Evolutionary conservation across 495 filamentous ascomycete species (phyloP), one percentile per base, ranked within the genome.

Genomic region (Penicillium ucsense): DNA sequence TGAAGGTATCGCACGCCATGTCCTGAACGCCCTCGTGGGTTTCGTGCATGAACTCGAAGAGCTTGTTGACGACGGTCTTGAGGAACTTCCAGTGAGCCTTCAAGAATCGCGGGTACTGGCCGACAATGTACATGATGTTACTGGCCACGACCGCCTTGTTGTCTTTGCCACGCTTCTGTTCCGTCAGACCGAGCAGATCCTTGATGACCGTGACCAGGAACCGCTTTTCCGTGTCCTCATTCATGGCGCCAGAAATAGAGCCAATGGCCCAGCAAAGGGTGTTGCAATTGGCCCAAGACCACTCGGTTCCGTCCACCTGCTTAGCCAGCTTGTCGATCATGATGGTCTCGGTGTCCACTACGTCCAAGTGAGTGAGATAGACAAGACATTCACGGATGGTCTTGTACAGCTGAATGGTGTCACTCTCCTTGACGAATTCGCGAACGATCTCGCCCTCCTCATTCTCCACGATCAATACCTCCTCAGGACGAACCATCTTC

Each of bases 61-160:
- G 80, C 71, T 99, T 99, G 71, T 97, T 99, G 54, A 99, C 92
- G 20, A 99, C 92, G 5, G 92, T 99, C 78, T 99, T 99, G 55
- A 99, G 70, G 71, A 99, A 99, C 65, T 98, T 98, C 92, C 92
- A 98, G 63, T 98, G 92, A 0, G 92, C 92, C 66, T 98, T 98
- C 55, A 98, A 70, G 70, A 98, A 98, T 30, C 92, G 86, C 10
- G 92, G 92, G 61, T 98, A 98, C 63, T 98, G 92, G 33, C 92
- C 92, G 47, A 98, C 92, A 65, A 98, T 98, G 61, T 98, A 98
- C 92, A 98, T 98, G 66, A 98, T 98, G 67, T 98, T 98, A 70
- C 89, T 95, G 54, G 92, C 92, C 43, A 98, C 92, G 3, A 98
- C 94, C 20, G 92, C 92, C 64, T 98, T 98, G 75, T 98, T 98